Evolutionary conservation across 1,139 yeast species (phyloP), one percentile per base, ranked within the genome.

Genomic region (Candida mesenterica): DNA sequence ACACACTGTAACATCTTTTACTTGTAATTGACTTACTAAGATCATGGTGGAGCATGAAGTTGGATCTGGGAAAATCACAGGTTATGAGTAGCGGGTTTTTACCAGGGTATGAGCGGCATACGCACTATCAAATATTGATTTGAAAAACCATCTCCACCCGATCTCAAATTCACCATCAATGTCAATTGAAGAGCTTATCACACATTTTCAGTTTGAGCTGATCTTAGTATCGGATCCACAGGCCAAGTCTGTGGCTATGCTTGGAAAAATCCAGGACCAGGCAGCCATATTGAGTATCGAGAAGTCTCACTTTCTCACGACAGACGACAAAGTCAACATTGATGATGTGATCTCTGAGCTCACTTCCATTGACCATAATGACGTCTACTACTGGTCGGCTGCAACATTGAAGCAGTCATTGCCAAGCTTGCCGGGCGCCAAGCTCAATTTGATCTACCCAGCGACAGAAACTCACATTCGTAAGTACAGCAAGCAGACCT

Each of bases 401-500:
- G 77, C 77, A 0, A 59, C 72, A 0, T 47, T 82, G 28, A 48
- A 50, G 3, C 86, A 81, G 48, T 62, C 67, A 32, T 46, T 82
- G 17, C 65, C 65, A 0, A 43, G 46, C 1, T 47, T 49, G 8
- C 89, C 95, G 0, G 73, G 80, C 0, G 82, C 83, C 9, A 90
- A 90, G 52, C 53, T 87, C 39, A 88, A 83, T 48, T 47, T 92
- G 41, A 82, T 92, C 14, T 88, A 77, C 55, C 99, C 99, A 1
- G 97, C 98, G 1, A 83, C 96, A 0, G 82, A 79, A 36, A 76
- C 82, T 7, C 98, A 92, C 53, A 80, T 92, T 38, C 73, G 73
- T 37, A 92, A 92, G 60, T 88, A 78, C 52, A 68, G 75, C 12
- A 65, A 61, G 13, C 90, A 84, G 49, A 60, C 60, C 15, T 48